phyloP scores from a whole-genome alignment of 2,329 filamentous ascomycete genomes.

The Exophiala dermatitidis region DNA sequence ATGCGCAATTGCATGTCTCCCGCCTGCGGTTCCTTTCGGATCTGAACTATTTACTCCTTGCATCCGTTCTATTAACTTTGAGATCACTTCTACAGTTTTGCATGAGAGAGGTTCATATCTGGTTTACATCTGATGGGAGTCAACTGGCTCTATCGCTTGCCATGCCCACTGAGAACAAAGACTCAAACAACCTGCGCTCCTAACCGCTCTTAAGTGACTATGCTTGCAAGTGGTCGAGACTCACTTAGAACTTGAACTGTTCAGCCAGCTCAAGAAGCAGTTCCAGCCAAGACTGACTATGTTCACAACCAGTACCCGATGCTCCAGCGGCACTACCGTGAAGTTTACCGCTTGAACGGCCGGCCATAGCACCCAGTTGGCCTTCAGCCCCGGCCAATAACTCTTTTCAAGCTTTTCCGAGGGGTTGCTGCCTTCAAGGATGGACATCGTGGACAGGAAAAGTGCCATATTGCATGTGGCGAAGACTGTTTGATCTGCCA shows the following conservation, averaged over 20 bases:
- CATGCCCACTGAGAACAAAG: no score
- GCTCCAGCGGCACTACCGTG: slow-evolving; percentile 72
- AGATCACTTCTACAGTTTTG: neutral
- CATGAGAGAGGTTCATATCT: neutral
- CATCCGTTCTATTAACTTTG: neutral
- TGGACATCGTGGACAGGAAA: slow-evolving; percentile 79
- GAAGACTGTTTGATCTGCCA: slow-evolving; percentile 73
- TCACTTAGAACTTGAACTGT: slow-evolving; percentile 37
- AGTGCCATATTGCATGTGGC: slow-evolving; percentile 73
- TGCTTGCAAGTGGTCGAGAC: neutral
- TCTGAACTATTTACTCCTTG: neutral
- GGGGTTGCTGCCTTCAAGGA: slow-evolving; percentile 62
- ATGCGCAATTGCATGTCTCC: neutral
- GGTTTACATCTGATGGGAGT: neutral
- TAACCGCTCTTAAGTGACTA: no score
- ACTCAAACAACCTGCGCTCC: no score
- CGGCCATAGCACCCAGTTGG: slow-evolving; percentile 88
- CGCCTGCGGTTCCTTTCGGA: slow-evolving; percentile 1
- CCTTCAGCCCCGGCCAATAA: slow-evolving; percentile 64
- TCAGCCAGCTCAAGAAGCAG: slow-evolving; percentile 52
- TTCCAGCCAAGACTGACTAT: slow-evolving; percentile 63
- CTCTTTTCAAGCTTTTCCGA: slow-evolving; percentile 63
- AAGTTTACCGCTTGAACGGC: slow-evolving; percentile 81
- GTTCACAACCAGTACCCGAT: slow-evolving; percentile 81
- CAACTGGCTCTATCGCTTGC: no score